Base-by-base conservation (phyloP, 805 yeast species). In the Osmozyma mogii region DNA sequence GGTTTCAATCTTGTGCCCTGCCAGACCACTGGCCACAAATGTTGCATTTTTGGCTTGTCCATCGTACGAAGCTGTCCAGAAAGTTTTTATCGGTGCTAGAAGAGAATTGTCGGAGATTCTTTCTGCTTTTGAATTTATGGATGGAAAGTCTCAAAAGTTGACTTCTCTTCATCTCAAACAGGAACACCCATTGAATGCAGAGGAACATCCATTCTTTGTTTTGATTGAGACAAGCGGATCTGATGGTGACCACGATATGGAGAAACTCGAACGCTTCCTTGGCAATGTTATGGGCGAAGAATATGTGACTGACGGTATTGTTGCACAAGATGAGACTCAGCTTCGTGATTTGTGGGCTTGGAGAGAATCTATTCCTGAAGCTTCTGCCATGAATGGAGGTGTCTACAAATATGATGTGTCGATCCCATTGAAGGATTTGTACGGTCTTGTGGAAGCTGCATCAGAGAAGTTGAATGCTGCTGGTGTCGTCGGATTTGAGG, bases 341-440 rank as follows among this genome's bases (percentile, higher is more conserved):
- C 58, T 84, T 36, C 68, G 66, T 37, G 76, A 75, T 32, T 68
- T 92, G 45, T 92, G 98, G 98, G 64, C 77, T 19, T 92, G 97
- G 97, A 78, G 98, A 61, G 98, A 92, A 59, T 71, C 80, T 38
- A 75, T 89, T 39, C 85, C 96, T 23, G 98, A 92, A 61, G 88
- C 95, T 5, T 70, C 84, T 5, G 80, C 83, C 29, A 68, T 72
- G 36, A 76, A 68, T 21, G 97, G 98, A 30, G 98, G 97, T 44
- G 96, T 89, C 30, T 92, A 89, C 66, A 92, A 92, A 61, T 92
- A 92, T 51, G 98, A 92, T 47, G 96, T 92, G 22, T 87, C 96
- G 3, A 62, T 92, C 36, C 97, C 97, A 20, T 68, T 92, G 41
- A 65, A 71, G 13, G 84, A 77, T 30, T 66, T 92, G 59, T 92